A percentile compares a stretch with the other conserved stretches of the same genome.
Conservation (phyloP, 1,139 yeast species). For the Lodderomyces jiufengensis region DNA sequence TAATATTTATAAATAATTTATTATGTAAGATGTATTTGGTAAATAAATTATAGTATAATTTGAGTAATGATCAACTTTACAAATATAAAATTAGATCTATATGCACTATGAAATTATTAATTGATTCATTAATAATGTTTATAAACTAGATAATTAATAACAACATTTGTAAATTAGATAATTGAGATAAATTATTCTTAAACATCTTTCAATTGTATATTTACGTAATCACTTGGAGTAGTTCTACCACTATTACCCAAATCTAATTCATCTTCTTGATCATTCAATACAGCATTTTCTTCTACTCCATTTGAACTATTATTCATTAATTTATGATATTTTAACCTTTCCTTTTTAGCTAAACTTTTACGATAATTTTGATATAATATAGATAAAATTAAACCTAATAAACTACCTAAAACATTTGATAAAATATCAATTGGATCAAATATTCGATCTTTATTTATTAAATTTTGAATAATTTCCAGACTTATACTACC, state of each 20-base stretch:
- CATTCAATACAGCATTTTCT: slow-evolving; percentile 38
- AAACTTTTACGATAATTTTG: slow-evolving; percentile 13
- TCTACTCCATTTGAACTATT: slow-evolving; percentile 45
- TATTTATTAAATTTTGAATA: slow-evolving; percentile 42
- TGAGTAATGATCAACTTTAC: too few relatives aligned
- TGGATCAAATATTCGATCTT: slow-evolving; percentile 46
- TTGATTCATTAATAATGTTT: too few relatives aligned
- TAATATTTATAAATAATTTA: too few relatives aligned
- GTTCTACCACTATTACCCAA: neutral
- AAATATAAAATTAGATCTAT: too few relatives aligned
- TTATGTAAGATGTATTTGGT: too few relatives aligned
- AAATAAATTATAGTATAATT: too few relatives aligned
- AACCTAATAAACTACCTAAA: slow-evolving; percentile 30
- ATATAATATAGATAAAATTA: slow-evolving; percentile 16
- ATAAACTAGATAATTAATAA: too few relatives aligned
- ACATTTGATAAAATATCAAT: slow-evolving; percentile 46
- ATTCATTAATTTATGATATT: slow-evolving; percentile 6
- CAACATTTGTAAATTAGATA: too few relatives aligned
- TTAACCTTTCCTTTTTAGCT: slow-evolving; percentile 7
- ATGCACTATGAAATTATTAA: too few relatives aligned
- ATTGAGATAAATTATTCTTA: too few relatives aligned
- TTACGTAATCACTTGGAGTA: slow-evolving; percentile 29
- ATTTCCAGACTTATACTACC: slow-evolving; percentile 54
- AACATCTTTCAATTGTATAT: slow-evolving; percentile 46
- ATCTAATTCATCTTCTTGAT: slow-evolving; percentile 2